Evolutionary conservation across 805 yeast species (phyloP), one percentile per base, ranked within the genome.

Genomic region (Wickerhamiella sergipiensis): DNA sequence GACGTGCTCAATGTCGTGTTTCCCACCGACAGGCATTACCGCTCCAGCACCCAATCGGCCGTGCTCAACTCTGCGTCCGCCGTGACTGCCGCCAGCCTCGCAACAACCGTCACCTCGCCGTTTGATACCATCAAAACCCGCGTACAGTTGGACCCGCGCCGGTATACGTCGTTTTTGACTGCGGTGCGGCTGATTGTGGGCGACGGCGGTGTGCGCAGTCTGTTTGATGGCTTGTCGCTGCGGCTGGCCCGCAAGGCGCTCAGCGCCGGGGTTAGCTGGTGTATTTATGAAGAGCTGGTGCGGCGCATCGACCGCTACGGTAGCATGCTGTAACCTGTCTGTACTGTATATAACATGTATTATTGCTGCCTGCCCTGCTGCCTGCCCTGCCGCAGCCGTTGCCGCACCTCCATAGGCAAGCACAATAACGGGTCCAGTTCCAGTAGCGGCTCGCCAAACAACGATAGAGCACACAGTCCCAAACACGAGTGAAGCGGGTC

Each of bases 201-300:
- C 53, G 68, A 64, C 59, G 89, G 68, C 65, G 81, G 71, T 5
- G 22, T 74, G 23, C 55, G 65, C 23, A 76, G 80, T 45, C 69
- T 92, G 49, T 89, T 92, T 64, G 82, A 86, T 64, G 98, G 98
- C 0, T 68, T 92, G 29, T 76, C 86, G 42, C 71, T 92, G 58
- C 72, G 98, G 56, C 72, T 92, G 47, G 74, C 83, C 4, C 74
- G 97, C 58, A 92, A 92, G 67, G 95, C 90, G 0, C 65, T 85
- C 46, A 84, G 95, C 65, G 90, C 97, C 0, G 97, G 95, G 1
- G 87, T 92, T 54, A 88, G 95, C 47, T 92, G 98, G 98, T 86
- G 95, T 53, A 81, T 92, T 22, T 92, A 90, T 64, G 98, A 92
- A 65, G 97, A 92, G 63, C 68, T 90, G 50, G 76, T 90, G 6